phyloP scores from a whole-genome alignment of 495 filamentous ascomycete genomes.

The Podospora appendiculata region DNA sequence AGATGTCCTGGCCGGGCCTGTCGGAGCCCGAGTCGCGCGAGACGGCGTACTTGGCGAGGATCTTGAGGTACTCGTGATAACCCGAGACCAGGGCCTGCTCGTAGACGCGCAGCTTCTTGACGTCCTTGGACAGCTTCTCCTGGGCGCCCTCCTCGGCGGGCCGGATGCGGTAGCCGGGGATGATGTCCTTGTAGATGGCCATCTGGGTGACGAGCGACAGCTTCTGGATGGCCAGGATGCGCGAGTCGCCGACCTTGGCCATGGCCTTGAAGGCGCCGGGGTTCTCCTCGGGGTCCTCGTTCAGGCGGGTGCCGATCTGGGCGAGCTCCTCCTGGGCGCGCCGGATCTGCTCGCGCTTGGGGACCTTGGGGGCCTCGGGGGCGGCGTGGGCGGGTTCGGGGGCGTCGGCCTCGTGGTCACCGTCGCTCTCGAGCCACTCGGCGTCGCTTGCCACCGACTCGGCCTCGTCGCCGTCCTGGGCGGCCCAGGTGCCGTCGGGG shows the following conservation, averaged over 20 bases:
- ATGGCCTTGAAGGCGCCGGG: conserved; percentile 67
- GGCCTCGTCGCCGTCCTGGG: conserved; percentile 38
- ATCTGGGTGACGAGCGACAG: conserved; percentile 77
- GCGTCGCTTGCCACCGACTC: conserved; percentile 45
- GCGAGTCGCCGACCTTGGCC: conserved; percentile 62
- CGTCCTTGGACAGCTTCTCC: conserved; percentile 85
- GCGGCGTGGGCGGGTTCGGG: conserved; percentile 25
- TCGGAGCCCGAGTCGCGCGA: conserved; percentile 23
- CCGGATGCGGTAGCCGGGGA: conserved; percentile 91
- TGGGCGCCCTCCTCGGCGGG: conserved; percentile 63
- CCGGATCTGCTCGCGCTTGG: conserved; percentile 67
- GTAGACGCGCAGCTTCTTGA: conserved; percentile 67
- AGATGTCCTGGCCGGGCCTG: conserved; percentile 35
- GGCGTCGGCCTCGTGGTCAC: conserved; percentile 30
- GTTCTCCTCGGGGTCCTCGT: conserved; percentile 91
- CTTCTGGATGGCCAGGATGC: conserved; percentile 68
- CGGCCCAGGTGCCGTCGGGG: conserved; percentile 57
- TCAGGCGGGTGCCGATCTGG: conserved; percentile 68
- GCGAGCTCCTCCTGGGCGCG: conserved; percentile 91
- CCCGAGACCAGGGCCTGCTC: conserved; percentile 75
- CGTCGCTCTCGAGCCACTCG: conserved; percentile 44
- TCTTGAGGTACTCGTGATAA: conserved; percentile 77
- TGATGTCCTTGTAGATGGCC: conserved; percentile 90
- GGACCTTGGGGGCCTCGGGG: conserved; percentile 53
- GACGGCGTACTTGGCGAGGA: conserved; percentile 56